Conservation (phyloP, 2,329 filamentous ascomycete genomes). For the Sporothrix brunneoviolacea region DNA sequence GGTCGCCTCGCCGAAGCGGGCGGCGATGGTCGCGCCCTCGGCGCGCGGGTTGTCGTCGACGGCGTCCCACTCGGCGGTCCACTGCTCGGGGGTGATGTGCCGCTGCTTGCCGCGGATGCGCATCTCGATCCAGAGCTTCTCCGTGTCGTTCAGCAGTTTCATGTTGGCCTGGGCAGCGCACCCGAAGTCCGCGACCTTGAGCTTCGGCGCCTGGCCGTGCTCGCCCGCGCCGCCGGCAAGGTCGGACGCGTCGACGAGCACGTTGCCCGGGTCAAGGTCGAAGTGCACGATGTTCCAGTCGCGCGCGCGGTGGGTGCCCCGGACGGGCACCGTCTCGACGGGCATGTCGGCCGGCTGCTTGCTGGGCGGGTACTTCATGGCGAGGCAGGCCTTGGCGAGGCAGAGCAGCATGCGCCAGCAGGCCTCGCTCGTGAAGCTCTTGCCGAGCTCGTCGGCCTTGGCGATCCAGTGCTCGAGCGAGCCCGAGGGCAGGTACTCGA, state of each 20-base stretch:
- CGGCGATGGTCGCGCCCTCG: slow-evolving; percentile 4
- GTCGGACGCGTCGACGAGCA: slow-evolving; percentile 10
- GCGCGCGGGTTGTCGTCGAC: neutral
- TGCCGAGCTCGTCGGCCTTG: neutral
- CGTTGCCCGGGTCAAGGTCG: slow-evolving; percentile 18
- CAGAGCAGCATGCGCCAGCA: slow-evolving; percentile 19
- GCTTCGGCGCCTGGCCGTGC: neutral
- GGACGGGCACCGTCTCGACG: neutral
- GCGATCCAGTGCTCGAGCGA: slow-evolving; percentile 14
- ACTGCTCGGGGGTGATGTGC: slow-evolving; percentile 16
- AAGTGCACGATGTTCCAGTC: slow-evolving; percentile 19
- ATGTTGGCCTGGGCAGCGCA: neutral
- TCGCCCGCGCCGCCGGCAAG: neutral
- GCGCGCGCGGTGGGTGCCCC: neutral
- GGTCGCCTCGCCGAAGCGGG: slow-evolving; percentile 11
- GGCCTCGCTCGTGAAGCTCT: neutral
- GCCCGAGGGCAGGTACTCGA: slow-evolving; percentile 13
- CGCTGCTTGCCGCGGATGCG: slow-evolving; percentile 10
- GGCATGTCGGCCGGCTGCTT: neutral
- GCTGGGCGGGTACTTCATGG: slow-evolving; percentile 16
- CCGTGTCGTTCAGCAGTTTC: neutral
- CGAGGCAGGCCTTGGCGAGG: slow-evolving; percentile 16
- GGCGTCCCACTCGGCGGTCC: slow-evolving; percentile 16
- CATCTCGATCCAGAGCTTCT: neutral
- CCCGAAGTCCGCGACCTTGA: slow-evolving; percentile 18